Evolutionary conservation across 805 yeast genomes (phyloP), one percentile per base, ranked within the genome.

Genomic region (Yarrowia osloensis): DNA sequence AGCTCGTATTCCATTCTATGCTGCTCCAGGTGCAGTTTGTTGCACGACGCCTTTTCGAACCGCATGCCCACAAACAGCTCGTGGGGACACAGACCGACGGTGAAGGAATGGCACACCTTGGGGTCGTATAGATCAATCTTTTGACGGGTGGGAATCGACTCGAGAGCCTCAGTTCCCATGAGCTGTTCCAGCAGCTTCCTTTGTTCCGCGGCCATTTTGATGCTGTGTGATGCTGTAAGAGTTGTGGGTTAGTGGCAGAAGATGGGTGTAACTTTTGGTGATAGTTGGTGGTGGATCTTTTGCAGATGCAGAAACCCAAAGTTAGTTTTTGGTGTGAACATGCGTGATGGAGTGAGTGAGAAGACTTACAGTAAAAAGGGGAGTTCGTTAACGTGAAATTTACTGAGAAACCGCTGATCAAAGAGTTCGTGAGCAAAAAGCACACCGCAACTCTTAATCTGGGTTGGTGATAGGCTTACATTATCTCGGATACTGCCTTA

Each of bases 41-140:
- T 90, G 74, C 98, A 93, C 68, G 82, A 82, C 1, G 97, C 97
- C 70, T 90, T 77, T 73, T 89, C 90, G 73, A 88, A 89, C 75
- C 91, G 92, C 13, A 97, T 90, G 7, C 91, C 90, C 13, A 82
- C 82, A 73, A 93, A 90, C 55, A 92, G 75, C 70, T 92, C 97
- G 75, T 89, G 88, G 0, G 97, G 94, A 72, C 98, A 93, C 9
- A 85, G 83, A 0, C 95, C 97, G 17, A 91, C 90, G n/a, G 93
- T 76, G 74, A 87, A 93, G 21, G 89, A 81, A 74, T 89, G 89
- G 77, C 98, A 93, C 7, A 91, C 86, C 50, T 85, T 80, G 15
- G 85, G 81, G 65, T 86, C 88, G 39, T 78, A 77, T 62, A 88
- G 75, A 76, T 80, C 71, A 75, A 80, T 73, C 72, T 83, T 71